Evolutionary conservation across 2,329 filamentous ascomycete genomes (phyloP).

Genomic region (Pseudogymnoascus sp.): DNA sequence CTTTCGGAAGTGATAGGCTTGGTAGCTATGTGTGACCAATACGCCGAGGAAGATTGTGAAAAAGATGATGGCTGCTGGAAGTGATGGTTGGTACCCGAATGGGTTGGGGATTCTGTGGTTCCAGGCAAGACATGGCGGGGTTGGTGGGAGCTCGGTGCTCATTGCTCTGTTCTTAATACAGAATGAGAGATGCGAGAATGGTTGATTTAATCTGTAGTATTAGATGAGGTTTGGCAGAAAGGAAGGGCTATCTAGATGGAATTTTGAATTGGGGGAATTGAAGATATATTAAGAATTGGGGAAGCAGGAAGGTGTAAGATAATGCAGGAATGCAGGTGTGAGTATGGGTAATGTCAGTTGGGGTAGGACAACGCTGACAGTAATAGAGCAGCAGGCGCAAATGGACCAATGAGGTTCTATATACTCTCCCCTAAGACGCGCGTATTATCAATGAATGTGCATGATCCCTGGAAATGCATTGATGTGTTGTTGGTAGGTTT

Average conservation of each 20-base stretch:
- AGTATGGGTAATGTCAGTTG: not conserved
- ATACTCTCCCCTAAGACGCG: not conserved
- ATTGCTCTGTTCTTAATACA: not conserved
- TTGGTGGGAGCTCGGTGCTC: not conserved
- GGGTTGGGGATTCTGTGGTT: not conserved
- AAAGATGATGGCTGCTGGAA: constrained; percentile 36
- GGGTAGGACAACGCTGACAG: not conserved
- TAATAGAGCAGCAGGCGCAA: too few species aligned
- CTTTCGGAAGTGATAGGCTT: constrained; percentile 35
- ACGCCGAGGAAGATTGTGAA: constrained; percentile 37
- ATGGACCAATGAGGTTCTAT: too few species aligned
- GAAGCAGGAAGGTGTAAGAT: not conserved
- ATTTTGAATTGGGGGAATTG: not conserved
- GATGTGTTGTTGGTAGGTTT: not conserved
- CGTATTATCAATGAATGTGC: not conserved
- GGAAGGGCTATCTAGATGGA: not conserved
- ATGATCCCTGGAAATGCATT: not conserved
- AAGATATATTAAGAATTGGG: not conserved
- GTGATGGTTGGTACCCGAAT: constrained; percentile 19
- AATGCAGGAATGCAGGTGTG: not conserved
- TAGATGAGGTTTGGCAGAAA: not conserved
- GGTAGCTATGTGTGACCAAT: constrained; percentile 36
- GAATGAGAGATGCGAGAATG: not conserved
- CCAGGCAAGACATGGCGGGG: not conserved
- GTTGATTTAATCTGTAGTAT: not conserved